Evolutionary conservation across 2,329 filamentous ascomycete species (phyloP).

Genomic region (Colletotrichum musae): DNA sequence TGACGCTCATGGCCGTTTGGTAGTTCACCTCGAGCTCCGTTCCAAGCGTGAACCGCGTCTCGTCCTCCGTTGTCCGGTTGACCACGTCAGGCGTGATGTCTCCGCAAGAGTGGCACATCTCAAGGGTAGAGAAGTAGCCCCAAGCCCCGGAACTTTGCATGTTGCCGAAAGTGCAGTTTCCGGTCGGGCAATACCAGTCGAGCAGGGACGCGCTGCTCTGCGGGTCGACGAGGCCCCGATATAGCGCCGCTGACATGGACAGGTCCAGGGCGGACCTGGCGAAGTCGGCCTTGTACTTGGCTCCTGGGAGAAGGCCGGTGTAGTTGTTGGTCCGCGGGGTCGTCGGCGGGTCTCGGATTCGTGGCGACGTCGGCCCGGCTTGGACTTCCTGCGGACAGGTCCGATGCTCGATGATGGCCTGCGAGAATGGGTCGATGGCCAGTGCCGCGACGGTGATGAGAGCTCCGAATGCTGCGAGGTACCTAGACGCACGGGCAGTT

Average conservation of each 20-base stretch:
- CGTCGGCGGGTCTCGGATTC: too few relatives aligned
- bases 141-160: background rate
- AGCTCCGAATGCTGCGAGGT: background rate
- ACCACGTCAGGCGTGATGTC: background rate
- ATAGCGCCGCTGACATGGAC: background rate
- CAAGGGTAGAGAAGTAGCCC: conserved; percentile 6
- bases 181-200: background rate
- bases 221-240: conserved; percentile 3
- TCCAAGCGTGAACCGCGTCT: background rate
- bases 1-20: background rate
- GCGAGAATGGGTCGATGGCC: conserved; percentile 16
- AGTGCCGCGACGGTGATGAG: background rate
- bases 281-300: background rate
- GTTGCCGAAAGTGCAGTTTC: background rate
- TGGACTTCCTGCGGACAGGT: background rate
- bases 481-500: background rate
- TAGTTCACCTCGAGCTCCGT: background rate
- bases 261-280: background rate
- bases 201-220: background rate
- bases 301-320: background rate
- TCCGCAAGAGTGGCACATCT: conserved; percentile 6
- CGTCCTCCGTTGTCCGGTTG: background rate
- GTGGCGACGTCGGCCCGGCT: background rate
- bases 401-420: conserved; percentile 14
- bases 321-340: conserved; percentile 13